These are phyloP conservation scores for Neoascochyta sp. DNA, from an alignment of 2,329 filamentous ascomycete genomes.

Conservation along the genomic window DNA sequence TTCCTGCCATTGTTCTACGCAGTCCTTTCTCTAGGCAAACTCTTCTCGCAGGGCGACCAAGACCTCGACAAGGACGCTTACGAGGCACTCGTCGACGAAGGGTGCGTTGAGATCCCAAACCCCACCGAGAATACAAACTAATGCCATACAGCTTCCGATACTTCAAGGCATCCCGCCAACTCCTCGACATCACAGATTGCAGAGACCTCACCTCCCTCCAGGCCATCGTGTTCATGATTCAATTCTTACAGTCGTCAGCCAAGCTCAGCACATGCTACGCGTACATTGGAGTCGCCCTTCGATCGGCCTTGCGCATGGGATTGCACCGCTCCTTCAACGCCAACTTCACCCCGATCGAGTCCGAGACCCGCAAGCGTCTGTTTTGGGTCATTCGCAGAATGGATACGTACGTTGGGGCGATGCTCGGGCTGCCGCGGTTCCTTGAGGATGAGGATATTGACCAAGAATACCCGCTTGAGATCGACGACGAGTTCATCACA, in stretches of 20 bases:
- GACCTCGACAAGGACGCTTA: conserved; percentile 42
- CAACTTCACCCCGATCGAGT: conserved; percentile 48
- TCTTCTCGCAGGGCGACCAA: conserved; percentile 43
- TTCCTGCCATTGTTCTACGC: conserved; percentile 50
- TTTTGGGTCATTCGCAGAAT: conserved; percentile 52
- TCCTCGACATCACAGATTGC: conserved; percentile 53
- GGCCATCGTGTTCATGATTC: conserved; percentile 52
- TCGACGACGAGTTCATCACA: conserved; percentile 52
- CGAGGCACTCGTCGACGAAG: conserved; percentile 47
- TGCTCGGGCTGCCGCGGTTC: conserved; percentile 49
- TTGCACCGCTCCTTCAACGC: conserved; percentile 48
- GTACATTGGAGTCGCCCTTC: conserved; percentile 50
- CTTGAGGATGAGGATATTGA: conserved; percentile 50
- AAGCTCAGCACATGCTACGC: conserved; percentile 53
- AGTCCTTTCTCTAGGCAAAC: conserved; percentile 46
- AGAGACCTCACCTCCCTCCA: conserved; percentile 50
- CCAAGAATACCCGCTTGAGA: conserved; percentile 46
- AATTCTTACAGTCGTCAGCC: conserved; percentile 52
- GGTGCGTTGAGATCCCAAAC: conserved; percentile 23
- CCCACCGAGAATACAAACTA: conserved; percentile 5
- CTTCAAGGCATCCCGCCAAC: conserved; percentile 47
- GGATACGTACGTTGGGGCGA: conserved; percentile 52
- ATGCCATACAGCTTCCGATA: conserved; percentile 44
- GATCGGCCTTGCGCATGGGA: conserved; percentile 51
- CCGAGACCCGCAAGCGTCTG: conserved; percentile 49